Evolutionary conservation across 106 monocot species (phyloP), one percentile per base, ranked within the genome.

Genomic region (Allium fistulosum): DNA sequence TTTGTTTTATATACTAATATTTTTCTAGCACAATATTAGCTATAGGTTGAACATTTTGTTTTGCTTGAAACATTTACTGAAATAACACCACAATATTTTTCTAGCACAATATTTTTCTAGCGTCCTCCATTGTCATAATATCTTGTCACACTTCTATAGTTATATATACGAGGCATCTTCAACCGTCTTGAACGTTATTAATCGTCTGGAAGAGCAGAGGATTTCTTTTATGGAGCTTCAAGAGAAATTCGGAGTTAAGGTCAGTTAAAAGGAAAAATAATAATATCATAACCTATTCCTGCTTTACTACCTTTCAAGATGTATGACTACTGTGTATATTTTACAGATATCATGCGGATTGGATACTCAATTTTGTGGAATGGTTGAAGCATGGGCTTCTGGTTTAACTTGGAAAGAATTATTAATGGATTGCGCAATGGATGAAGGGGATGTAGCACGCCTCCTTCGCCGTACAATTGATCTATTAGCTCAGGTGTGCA

Each of bases 371-470:
- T 95, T 95, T 76, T 85, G 83, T 68, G 94, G 94, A 71, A 91
- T 95, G 88, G 91, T 95, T 74, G 94, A 95, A 75, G 94, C 94
- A 68, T 95, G 94, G 94, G 91, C 94, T 26, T 88, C 91, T 53
- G 94, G 94, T 14, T 68, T 90, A 64, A 87, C 90, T 61, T 94
- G 94, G 94, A 80, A 79, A 48, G 94, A 94, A 73, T 79, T 94
- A 66, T 90, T 91, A 85, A 94, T 94, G 94, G 94, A 94, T 46
- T 94, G 87, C 70, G 84, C 90, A 46, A 87, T 94, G 87, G 94
- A 94, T 79, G 94, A 94, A 53, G 94, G 94, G 73, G 94, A 94
- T 81, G 69, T 95, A 50, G 94, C 94, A 52, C 80, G 94, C 47
- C 91, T 95, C 53, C 65, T 95, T 63, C 82, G 94, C 11, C 87